These are phyloP conservation scores for Ustilago bromivora DNA, from an alignment of 1,284 basidiomycete genomes.

Conservation along the genomic window DNA sequence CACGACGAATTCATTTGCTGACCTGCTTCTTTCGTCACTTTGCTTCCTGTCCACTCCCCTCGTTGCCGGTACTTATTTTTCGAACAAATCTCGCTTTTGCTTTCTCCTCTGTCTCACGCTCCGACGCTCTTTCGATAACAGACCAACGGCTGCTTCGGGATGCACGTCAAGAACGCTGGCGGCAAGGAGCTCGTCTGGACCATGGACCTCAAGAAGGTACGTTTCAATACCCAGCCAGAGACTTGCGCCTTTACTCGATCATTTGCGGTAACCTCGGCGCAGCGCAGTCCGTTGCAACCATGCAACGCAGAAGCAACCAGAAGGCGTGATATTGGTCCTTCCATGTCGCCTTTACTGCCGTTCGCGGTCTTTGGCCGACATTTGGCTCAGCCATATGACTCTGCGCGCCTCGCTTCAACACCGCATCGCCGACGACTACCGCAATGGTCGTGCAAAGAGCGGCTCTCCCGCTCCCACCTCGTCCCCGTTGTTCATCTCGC, in stretches of 20 bases:
- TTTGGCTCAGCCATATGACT: no score
- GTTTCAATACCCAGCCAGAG: conserved; percentile 11
- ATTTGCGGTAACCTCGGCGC: background rate
- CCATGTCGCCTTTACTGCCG: background rate
- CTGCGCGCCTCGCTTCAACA: background rate
- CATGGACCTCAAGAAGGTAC: conserved; percentile 91
- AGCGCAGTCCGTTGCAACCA: no score
- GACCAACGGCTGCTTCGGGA: conserved; percentile 92
- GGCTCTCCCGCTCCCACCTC: background rate
- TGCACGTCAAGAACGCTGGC: conserved; percentile 82
- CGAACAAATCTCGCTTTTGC: background rate
- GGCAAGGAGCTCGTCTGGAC: conserved; percentile 80
- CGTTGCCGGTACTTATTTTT: background rate
- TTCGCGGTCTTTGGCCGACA: no score
- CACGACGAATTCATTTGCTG: background rate
- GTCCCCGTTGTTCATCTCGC: background rate
- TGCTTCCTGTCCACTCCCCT: background rate
- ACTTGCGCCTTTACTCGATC: background rate
- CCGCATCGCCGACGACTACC: background rate
- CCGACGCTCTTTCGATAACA: conserved; percentile 66
- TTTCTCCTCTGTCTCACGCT: background rate
- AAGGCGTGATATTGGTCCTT: background rate
- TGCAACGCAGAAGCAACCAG: no score
- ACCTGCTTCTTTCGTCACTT: background rate
- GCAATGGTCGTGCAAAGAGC: background rate